These are phyloP conservation scores for Fraxinus quadrangulata DNA, from an alignment of 257 asterid species.

Conservation along the genomic window DNA sequence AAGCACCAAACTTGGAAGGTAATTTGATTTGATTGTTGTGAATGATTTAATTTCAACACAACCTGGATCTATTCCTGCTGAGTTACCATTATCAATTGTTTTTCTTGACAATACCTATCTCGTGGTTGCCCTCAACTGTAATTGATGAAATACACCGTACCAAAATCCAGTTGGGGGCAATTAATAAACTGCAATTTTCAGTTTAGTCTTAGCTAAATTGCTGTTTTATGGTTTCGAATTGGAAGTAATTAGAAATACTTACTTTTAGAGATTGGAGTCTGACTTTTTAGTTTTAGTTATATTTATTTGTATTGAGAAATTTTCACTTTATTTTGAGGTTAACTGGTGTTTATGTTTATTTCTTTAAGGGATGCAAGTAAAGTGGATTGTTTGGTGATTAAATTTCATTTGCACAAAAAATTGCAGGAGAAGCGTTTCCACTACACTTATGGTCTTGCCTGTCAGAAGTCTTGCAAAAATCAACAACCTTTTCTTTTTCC, in stretches of 20 bases:
- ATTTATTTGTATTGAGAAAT: neutral
- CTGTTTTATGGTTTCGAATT: neutral
- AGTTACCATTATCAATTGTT: too few species aligned
- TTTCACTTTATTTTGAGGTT: neutral
- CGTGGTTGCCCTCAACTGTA: neutral
- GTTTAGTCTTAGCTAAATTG: neutral
- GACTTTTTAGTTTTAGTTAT: neutral
- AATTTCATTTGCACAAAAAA: conserved; percentile 5
- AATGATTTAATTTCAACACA: neutral
- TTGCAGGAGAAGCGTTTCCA: conserved; percentile 35
- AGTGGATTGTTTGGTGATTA: neutral
- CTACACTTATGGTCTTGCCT: conserved; percentile 39
- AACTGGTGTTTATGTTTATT: neutral
- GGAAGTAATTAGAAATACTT: neutral
- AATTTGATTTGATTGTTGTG: neutral
- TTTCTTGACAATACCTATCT: neutral
- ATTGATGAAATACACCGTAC: neutral
- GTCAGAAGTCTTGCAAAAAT: conserved; percentile 31
- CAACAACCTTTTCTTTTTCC: conserved; percentile 15
- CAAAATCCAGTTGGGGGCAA: neutral
- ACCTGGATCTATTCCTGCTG: neutral
- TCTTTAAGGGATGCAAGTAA: neutral
- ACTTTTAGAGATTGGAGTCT: neutral
- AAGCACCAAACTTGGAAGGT: neutral
- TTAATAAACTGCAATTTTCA: neutral